Evolutionary conservation across 768 basidiomycete genomes (phyloP).

Genomic region (Tricholoma sp.): DNA sequence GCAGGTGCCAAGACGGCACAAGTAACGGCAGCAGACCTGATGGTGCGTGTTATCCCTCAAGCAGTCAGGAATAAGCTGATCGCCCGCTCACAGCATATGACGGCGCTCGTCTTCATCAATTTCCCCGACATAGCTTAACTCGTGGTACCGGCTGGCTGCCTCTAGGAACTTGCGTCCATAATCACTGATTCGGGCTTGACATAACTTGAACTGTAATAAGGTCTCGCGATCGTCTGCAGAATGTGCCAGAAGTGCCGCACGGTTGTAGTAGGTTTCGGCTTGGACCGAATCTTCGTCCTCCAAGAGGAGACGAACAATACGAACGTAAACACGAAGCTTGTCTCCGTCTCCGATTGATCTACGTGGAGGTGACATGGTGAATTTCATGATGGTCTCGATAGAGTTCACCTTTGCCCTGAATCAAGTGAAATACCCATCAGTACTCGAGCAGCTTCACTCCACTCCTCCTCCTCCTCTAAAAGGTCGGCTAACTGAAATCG

Average conservation of each 20-base stretch:
- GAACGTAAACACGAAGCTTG: conserved; percentile 85
- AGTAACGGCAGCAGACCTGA: conserved; percentile 84
- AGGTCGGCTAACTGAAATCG: conserved; percentile 90
- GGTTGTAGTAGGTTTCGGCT: conserved; percentile 97
- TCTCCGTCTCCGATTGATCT: conserved; percentile 74
- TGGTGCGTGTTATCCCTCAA: conserved; percentile 5
- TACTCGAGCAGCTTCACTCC: conserved; percentile 88
- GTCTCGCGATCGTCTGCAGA: conserved; percentile 75
- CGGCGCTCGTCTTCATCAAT: conserved; percentile 92
- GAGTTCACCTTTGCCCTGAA: conserved; percentile 74
- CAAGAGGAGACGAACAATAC: conserved; percentile 88
- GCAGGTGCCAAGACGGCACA: conserved; percentile 97
- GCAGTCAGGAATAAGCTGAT: conserved; percentile 1
- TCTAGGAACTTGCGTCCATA: conserved; percentile 91
- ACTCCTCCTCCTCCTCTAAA: conserved; percentile 86
- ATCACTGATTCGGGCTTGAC: conserved; percentile 92
- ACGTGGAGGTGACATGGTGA: conserved; percentile 9
- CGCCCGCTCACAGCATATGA: conserved; percentile 73
- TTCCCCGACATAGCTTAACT: conserved; percentile 84
- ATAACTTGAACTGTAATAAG: conserved; percentile 81
- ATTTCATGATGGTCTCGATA: not conserved
- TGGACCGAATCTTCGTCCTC: conserved; percentile 97
- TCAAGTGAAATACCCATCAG: conserved; percentile 92
- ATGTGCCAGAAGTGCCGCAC: conserved; percentile 86
- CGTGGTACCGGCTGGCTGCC: conserved; percentile 91